Conservation (phyloP, 305 asterid species). For the Caryopteris hybrid region DNA sequence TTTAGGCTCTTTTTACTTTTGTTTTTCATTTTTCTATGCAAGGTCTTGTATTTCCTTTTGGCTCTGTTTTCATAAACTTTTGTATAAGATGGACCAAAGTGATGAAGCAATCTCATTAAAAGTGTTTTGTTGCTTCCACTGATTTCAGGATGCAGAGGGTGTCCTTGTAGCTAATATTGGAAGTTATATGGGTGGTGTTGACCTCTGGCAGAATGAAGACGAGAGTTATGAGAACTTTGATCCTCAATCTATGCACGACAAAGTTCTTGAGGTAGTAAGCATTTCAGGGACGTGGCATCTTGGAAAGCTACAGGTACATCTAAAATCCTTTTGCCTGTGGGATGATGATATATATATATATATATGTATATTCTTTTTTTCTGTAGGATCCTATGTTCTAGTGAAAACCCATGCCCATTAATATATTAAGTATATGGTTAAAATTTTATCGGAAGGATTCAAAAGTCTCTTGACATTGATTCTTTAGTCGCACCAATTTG, state of each 20-base stretch:
- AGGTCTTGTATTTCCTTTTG: background rate
- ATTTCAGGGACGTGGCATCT: slow-evolving; percentile 98
- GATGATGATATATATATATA: slow-evolving; percentile 6
- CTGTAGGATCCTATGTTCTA: background rate
- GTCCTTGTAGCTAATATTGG: slow-evolving; percentile 93
- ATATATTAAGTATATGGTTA: background rate
- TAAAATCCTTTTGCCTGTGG: background rate
- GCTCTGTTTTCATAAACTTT: background rate
- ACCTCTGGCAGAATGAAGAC: slow-evolving; percentile 97
- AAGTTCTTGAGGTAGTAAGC: slow-evolving; percentile 91
- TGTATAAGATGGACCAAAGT: background rate
- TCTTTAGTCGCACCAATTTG: background rate
- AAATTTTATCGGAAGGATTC: background rate
- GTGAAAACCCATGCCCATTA: no score
- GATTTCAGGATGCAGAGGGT: slow-evolving; percentile 86
- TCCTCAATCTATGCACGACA: slow-evolving; percentile 98
- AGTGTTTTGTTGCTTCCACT: slow-evolving; percentile 10
- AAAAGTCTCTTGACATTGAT: background rate
- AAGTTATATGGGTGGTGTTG: slow-evolving; percentile 99
- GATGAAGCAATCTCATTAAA: slow-evolving; percentile 12
- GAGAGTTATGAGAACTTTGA: slow-evolving; percentile 81
- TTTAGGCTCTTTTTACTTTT: background rate
- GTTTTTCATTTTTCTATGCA: background rate
- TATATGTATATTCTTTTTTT: no score
- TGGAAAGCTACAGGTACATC: slow-evolving; percentile 88